phyloP scores from a whole-genome alignment of 768 basidiomycete species.

The Rhodotorula graminis region DNA sequence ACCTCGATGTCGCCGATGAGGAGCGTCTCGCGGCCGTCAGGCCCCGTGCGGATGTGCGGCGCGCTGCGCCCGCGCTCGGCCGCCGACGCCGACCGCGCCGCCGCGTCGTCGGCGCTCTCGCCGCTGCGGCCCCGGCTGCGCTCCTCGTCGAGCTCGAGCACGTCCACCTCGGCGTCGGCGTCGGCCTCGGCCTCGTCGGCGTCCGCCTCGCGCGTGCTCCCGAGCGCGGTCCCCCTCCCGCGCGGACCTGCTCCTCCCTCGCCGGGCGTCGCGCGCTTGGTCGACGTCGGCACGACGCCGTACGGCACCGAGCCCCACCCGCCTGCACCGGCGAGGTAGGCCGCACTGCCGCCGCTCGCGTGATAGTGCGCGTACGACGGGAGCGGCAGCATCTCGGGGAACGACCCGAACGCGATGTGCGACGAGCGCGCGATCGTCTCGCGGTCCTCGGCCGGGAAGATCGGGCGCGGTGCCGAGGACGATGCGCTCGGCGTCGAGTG shows the following conservation, averaged over 20 bases:
- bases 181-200: neutral
- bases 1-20: constrained; percentile 38
- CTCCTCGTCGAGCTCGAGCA: no score
- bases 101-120: no score
- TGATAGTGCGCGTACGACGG: constrained; percentile 31
- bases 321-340: constrained; percentile 23
- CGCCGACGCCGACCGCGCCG: neutral
- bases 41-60: constrained; percentile 30
- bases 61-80: constrained; percentile 25
- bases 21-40: constrained; percentile 32
- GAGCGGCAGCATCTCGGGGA: constrained; percentile 25
- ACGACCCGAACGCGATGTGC: constrained; percentile 34
- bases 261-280: no score
- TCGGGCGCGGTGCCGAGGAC: constrained; percentile 5
- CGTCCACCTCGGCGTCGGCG: no score
- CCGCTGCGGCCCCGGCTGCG: neutral
- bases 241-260: neutral
- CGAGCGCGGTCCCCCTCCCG: neutral
- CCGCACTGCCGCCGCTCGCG: constrained; percentile 27
- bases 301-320: constrained; percentile 27
- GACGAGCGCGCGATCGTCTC: constrained; percentile 19
- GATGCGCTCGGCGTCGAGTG: no score
- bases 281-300: constrained; percentile 3
- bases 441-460: constrained; percentile 37
- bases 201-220: neutral